Percentiles rank a stretch among this genome's conserved stretches.
Conservation (phyloP, 495 filamentous ascomycete genomes). For the Lophium mytilinum region DNA sequence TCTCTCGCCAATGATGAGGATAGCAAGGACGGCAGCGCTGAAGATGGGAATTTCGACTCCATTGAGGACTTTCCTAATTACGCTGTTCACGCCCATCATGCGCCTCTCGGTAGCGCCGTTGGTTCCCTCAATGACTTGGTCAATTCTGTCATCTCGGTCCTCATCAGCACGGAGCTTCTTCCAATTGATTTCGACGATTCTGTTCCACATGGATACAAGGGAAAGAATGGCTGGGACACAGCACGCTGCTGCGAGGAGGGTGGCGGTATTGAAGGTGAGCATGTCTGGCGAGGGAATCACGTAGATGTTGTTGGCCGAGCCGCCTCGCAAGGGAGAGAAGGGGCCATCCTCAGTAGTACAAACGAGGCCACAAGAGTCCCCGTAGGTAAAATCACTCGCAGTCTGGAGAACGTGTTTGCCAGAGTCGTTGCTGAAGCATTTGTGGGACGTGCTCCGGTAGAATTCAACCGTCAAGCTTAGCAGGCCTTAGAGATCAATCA, state of each 20-base stretch:
- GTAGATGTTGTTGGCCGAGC: conserved; percentile 43
- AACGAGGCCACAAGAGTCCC: conserved; percentile 33
- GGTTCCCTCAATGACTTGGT: conserved; percentile 43
- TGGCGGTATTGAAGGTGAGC: conserved; percentile 46
- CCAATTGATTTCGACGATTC: conserved; percentile 52
- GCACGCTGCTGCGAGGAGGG: conserved; percentile 50
- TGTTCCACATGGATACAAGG: conserved; percentile 50
- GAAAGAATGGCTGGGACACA: conserved; percentile 52
- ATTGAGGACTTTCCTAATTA: conserved; percentile 38
- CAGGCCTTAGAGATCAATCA: conserved; percentile 34
- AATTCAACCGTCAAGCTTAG: conserved; percentile 53
- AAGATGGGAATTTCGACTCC: conserved; percentile 48
- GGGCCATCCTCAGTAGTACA: conserved; percentile 40
- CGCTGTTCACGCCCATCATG: conserved; percentile 42
- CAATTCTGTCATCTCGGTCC: conserved; percentile 22
- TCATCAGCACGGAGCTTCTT: conserved; percentile 33
- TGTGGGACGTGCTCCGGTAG: conserved; percentile 38
- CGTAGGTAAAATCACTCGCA: conserved; percentile 35
- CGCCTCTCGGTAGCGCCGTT: conserved; percentile 44
- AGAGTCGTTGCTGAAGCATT: conserved; percentile 36
- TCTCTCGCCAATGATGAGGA: conserved; percentile 48
- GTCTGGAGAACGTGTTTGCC: conserved; percentile 32
- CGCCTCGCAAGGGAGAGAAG: conserved; percentile 41
- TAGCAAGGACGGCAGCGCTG: conserved; percentile 43
- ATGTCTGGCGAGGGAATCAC: conserved; percentile 45